Percentiles rank a stretch among this genome's conserved stretches.
These are phyloP conservation scores for Ceratobasidium sp. DNA, from an alignment of 1,284 basidiomycete genomes.

Conservation along the genomic window DNA sequence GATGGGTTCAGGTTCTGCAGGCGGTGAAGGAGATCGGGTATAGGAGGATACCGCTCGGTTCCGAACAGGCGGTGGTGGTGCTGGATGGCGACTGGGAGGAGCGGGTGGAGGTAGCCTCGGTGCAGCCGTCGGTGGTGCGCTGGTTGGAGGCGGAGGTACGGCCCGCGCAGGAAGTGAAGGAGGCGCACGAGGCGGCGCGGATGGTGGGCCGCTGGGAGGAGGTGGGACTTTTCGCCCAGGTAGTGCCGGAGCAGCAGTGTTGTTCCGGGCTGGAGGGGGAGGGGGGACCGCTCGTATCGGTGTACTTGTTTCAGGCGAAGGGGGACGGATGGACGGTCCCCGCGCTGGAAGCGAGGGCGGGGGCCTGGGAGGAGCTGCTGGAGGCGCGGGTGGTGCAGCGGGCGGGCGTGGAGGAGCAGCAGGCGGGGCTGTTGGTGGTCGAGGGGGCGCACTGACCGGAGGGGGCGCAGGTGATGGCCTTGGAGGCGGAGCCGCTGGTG, in stretches of 20 bases:
- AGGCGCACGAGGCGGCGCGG: constrained; percentile 52
- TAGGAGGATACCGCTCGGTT: constrained; percentile 18
- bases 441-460: constrained; percentile 39
- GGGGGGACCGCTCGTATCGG: constrained; percentile 43
- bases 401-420: constrained; percentile 38
- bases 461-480: constrained; percentile 37
- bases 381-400: constrained; percentile 42
- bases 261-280: constrained; percentile 38
- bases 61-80: constrained; percentile 34
- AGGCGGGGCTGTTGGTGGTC: constrained; percentile 42
- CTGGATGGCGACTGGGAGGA: constrained; percentile 11
- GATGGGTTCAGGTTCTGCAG: constrained; percentile 24
- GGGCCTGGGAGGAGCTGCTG: constrained; percentile 44
- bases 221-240: constrained; percentile 52
- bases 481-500: constrained; percentile 30
- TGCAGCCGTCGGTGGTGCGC: constrained; percentile 41
- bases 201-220: constrained; percentile 48
- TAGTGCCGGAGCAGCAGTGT: constrained; percentile 48
- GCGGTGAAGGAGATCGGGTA: constrained; percentile 21
- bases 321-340: constrained; percentile 39
- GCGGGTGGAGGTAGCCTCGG: constrained; percentile 26
- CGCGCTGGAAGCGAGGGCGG: constrained; percentile 47
- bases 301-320: constrained; percentile 43
- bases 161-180: constrained; percentile 46
- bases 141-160: constrained; percentile 48